Base-by-base conservation (phyloP, 2,329 filamentous ascomycete species). In the Emmonsiellopsis sp. region DNA sequence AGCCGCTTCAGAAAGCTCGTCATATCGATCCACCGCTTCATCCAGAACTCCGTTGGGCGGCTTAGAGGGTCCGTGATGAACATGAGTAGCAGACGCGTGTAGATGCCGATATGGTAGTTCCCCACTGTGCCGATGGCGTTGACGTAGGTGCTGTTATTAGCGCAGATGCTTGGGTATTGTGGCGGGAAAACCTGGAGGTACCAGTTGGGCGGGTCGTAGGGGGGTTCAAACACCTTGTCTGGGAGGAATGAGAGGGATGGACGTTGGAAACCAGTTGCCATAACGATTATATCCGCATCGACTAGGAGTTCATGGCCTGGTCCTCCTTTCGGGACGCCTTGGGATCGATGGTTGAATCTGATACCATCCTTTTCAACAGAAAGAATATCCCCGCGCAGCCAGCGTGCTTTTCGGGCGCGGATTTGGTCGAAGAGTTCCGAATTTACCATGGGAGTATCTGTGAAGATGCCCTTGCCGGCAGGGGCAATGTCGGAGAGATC, bases 31-130 rank as follows among this genome's bases (percentile, higher is more conserved):
- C 89, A 94, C 26, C 82, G 77, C 70, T 86, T 79, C 87, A 93
- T 94, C 81, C 86, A 85, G 58, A 79, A 81, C 5, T 83, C 76
- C 2, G 78, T 79, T 0, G 89, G 89, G 0, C 86, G 79, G 0
- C 87, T 84, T 20, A 92, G 72, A 0, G 88, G 88, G 62, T 94
- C 89, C 11, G 85, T 77, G 52, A 94, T 77, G 66, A 93, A 93
- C 87, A 93, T 92, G 60, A 94, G 79, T 6, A 94, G 74, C 58
- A 94, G 86, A 5, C 89, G 79, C 0, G 88, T 94, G 72, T 93
- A 94, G 62, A 94, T 92, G 4, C 89, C 89, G 45, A 94, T 92
- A 63, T 94, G 89, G 79, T 87, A 92, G 67, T 93, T 91, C 0
- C 89, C 86, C 1, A 93, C 87, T 0, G 85, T 86, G 0, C 87